These are phyloP conservation scores for Lagenidium sp. DNA, from an alignment of 352 stramenopile species.

Conservation along the genomic window DNA sequence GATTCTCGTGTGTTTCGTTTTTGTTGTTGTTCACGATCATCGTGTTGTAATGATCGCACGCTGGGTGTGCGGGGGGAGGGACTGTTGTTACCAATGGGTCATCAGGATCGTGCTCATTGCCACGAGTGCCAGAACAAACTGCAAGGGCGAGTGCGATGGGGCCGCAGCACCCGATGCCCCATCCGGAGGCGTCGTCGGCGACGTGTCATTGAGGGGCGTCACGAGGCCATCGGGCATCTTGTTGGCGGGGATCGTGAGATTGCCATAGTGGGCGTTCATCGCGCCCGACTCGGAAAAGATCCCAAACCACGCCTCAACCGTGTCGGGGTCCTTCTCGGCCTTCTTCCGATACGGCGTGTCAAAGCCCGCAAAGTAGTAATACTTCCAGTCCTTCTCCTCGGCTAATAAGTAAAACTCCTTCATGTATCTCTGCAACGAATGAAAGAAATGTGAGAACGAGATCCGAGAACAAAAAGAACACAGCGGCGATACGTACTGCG, in stretches of 20 bases:
- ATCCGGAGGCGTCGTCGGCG: too few species aligned
- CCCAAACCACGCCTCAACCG: slow-evolving; percentile 68
- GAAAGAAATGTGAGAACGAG: background rate
- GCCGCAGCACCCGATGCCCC: too few species aligned
- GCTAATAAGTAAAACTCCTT: slow-evolving; percentile 72
- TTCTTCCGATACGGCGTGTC: slow-evolving; percentile 69
- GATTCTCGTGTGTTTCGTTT: too few species aligned
- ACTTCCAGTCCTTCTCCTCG: slow-evolving; percentile 59
- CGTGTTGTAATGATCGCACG: too few species aligned
- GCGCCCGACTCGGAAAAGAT: slow-evolving; percentile 56
- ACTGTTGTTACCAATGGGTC: too few species aligned
- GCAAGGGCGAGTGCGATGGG: too few species aligned
- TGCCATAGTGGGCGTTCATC: slow-evolving; percentile 50
- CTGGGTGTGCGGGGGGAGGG: too few species aligned
- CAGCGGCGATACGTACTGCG: slow-evolving; percentile 20
- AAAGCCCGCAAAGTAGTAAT: slow-evolving; percentile 83
- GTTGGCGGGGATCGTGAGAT: slow-evolving; percentile 19
- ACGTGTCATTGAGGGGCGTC: slow-evolving; percentile 1
- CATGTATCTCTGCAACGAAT: slow-evolving; percentile 38
- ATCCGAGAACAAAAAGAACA: background rate
- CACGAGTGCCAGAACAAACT: too few species aligned
- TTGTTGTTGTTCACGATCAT: too few species aligned
- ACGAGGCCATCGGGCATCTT: slow-evolving; percentile 8
- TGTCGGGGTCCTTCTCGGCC: slow-evolving; percentile 26
- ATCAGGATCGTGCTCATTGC: too few species aligned